These are phyloP conservation scores for Vigna nakashimae DNA, from an alignment of 306 rosid species.

Conservation along the genomic window DNA sequence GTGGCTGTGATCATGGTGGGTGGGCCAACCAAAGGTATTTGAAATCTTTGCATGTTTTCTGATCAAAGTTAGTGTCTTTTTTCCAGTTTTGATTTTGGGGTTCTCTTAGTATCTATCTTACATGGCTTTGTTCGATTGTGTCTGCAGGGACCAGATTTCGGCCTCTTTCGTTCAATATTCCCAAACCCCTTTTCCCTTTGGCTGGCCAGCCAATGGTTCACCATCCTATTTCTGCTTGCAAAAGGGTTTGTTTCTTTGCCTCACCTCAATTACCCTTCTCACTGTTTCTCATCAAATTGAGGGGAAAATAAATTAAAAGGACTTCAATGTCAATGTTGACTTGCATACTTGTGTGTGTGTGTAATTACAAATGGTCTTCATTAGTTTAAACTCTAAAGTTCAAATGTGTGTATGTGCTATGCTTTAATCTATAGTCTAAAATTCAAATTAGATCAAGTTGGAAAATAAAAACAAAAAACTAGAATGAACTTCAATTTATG, in stretches of 20 bases:
- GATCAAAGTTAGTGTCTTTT: constrained; percentile 27
- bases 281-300: constrained; percentile 13
- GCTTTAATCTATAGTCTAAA: not conserved
- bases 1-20: constrained; percentile 99
- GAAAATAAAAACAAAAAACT: not conserved
- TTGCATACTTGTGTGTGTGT: constrained; percentile 28
- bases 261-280: constrained; percentile 12
- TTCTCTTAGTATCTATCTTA: constrained; percentile 13
- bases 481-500: not conserved
- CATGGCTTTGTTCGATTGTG: constrained; percentile 12
- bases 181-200: constrained; percentile 96
- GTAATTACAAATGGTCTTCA: not conserved
- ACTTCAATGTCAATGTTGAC: constrained; percentile 37
- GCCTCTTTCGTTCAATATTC: constrained; percentile 96
- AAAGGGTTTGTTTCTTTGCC: constrained; percentile 64
- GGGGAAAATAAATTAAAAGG: constrained; percentile 2
- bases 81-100: constrained; percentile 17
- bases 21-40: constrained; percentile 92
- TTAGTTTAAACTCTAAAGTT: not conserved
- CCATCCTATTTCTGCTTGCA: constrained; percentile 95
- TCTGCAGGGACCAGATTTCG: constrained; percentile 92
- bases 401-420: not conserved
- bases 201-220: constrained; percentile 98
- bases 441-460: not conserved
- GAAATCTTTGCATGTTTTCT: not conserved